Evolutionary conservation across 768 basidiomycete genomes (phyloP), one percentile per base, ranked within the genome.

Genomic region (Hortiboletus campestris): DNA sequence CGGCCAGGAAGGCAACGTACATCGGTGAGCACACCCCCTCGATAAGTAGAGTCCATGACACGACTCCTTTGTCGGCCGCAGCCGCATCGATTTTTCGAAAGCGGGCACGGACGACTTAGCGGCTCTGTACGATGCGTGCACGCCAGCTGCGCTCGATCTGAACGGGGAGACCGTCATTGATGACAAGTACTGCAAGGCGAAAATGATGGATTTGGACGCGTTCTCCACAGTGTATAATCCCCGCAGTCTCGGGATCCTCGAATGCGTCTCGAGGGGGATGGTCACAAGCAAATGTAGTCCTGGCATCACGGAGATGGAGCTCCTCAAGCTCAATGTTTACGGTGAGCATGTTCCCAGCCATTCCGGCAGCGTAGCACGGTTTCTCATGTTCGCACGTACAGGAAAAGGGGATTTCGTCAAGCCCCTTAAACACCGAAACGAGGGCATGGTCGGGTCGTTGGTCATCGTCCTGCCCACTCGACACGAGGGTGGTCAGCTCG

Each of bases 261-360:
- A 59, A 50, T 42, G 39, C 25, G 25, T 25, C 25, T 25, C 25
- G 25, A 25, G 25, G 25, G 4, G 25, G 25, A 25, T 25, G 25
- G 25, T 25, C 25, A 3, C 25, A 25, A 25, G 6, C 4, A 25
- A 25, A 25, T 25, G 25, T 25, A 25, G 6, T 4, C 25, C 25
- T 6, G 25, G 25, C 25, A 25, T 25, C 25, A 25, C 25, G 25
- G 38, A 41, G 1, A 20, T 10, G 55, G 75, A 80, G 57, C 51
- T 78, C 8, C 77, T 79, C 62, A 79, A 80, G 55, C 65, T 81
- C 48, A 78, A 80, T 47, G 73, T 80, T 4, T 80, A 81, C 46
- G 74, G 81, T 79, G 28, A 44, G 36, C 19, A 6, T 16, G 6
- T 6, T 7, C 12, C 19, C 1, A 17, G 4, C 25, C 25, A 25